Percentiles rank a stretch among this genome's conserved stretches.
Conservation (phyloP, 257 asterid genomes). For the Linderniella brevidens region DNA sequence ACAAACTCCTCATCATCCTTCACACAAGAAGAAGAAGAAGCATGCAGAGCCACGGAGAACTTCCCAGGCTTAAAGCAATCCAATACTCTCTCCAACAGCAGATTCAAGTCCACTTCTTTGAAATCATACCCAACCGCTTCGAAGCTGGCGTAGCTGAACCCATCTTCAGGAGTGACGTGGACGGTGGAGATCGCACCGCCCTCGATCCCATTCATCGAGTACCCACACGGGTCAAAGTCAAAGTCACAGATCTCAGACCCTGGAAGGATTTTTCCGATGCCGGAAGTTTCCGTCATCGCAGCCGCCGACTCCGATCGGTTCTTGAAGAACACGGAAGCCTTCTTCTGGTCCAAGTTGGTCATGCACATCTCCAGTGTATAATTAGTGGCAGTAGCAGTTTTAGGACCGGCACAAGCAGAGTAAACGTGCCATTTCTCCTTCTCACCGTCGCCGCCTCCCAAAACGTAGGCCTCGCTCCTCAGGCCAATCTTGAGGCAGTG, state of each 20-base stretch:
- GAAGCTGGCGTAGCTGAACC: conserved; percentile 50
- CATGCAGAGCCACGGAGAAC: conserved; percentile 15
- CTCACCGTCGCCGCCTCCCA: conserved; percentile 16
- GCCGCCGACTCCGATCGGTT: conserved; percentile 28
- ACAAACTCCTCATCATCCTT: conserved; percentile 7
- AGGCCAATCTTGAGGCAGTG: conserved; percentile 15
- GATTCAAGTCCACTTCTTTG: conserved; percentile 7
- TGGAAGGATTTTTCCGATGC: conserved; percentile 36
- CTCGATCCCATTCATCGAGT: conserved; percentile 46
- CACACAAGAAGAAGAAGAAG: background rate
- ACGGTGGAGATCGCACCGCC: conserved; percentile 34
- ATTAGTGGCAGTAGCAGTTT: conserved; percentile 7
- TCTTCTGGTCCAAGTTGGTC: conserved; percentile 27
- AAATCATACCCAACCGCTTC: conserved; percentile 31
- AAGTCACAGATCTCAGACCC: conserved; percentile 36
- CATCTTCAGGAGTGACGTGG: conserved; percentile 47
- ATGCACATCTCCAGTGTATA: conserved; percentile 47
- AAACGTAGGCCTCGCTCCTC: conserved; percentile 16
- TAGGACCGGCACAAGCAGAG: conserved; percentile 21
- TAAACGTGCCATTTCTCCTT: conserved; percentile 40
- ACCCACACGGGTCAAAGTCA: conserved; percentile 52
- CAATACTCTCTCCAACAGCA: conserved; percentile 14
- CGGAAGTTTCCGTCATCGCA: conserved; percentile 34
- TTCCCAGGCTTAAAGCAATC: conserved; percentile 14
- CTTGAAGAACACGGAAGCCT: conserved; percentile 29